Evolutionary conservation across 208 protist genomes (phyloP).

Genomic region (Acanthamoeba rhysodes): DNA sequence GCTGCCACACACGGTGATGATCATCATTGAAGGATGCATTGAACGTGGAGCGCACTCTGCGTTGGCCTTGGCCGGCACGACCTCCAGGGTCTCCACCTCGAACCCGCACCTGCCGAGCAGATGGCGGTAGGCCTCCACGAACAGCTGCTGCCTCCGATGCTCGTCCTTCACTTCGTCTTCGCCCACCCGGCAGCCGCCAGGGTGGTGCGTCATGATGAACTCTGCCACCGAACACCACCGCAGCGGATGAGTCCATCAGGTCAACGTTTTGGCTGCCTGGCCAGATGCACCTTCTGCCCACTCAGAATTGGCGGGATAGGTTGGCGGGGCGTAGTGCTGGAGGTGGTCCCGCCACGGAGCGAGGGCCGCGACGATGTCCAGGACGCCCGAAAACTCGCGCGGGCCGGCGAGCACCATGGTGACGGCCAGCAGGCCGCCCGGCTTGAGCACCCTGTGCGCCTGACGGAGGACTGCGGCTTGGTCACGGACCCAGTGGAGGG

Average conservation of each 20-base stretch:
- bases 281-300: not conserved
- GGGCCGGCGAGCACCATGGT: not conserved
- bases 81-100: not conserved
- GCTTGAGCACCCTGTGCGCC: not conserved
- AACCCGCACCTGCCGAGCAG: not conserved
- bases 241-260: not conserved
- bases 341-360: not conserved
- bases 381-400: not conserved
- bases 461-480: not conserved
- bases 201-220: not conserved
- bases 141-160: not conserved
- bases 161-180: not conserved
- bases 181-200: not conserved
- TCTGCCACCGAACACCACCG: not conserved
- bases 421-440: not conserved
- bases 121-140: not conserved
- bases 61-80: not conserved
- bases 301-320: not conserved
- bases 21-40: not conserved
- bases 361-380: not conserved
- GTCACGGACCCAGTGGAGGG: not conserved
- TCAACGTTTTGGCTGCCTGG: no score
- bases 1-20: not conserved
- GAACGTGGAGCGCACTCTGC: not conserved
- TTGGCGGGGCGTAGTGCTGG: not conserved